phyloP scores from a whole-genome alignment of 768 basidiomycete genomes.

The Leccinum broughii region DNA sequence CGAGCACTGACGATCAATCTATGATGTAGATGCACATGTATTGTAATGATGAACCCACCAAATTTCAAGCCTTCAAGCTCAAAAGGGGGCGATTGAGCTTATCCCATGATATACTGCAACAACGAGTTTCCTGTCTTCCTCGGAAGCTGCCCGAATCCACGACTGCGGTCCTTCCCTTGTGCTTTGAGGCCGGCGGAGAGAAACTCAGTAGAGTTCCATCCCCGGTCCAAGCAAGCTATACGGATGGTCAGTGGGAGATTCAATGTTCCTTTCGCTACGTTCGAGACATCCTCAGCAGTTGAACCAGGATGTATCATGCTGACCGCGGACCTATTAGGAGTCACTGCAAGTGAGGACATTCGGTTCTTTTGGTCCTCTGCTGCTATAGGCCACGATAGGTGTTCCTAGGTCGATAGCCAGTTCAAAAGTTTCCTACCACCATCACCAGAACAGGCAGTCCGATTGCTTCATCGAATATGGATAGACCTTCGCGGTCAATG shows the following conservation, averaged over 20 bases:
- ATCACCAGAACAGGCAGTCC: not conserved
- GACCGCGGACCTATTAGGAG: not conserved
- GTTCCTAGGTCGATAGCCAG: not conserved
- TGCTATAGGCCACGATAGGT: not conserved
- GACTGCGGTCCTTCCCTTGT: not conserved
- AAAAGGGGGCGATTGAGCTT: not conserved
- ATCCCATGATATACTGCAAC: no score
- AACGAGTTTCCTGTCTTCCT: not conserved
- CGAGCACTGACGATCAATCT: slow-evolving; percentile 4
- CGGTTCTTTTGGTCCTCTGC: not conserved
- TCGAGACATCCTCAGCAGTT: not conserved
- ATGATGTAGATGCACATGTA: not conserved
- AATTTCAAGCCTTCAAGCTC: not conserved
- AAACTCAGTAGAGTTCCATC: no score
- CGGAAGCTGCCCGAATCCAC: not conserved
- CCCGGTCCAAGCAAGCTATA: not conserved
- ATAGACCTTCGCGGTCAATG: not conserved
- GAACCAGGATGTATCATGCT: not conserved
- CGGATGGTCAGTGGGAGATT: not conserved
- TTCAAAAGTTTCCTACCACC: not conserved
- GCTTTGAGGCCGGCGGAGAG: not conserved
- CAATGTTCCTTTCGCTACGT: not conserved
- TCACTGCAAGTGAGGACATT: not conserved
- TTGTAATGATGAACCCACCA: not conserved
- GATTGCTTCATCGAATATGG: not conserved